These are phyloP conservation scores for Naganishia sp. DNA, from an alignment of 1,284 basidiomycete species.

Conservation along the genomic window DNA sequence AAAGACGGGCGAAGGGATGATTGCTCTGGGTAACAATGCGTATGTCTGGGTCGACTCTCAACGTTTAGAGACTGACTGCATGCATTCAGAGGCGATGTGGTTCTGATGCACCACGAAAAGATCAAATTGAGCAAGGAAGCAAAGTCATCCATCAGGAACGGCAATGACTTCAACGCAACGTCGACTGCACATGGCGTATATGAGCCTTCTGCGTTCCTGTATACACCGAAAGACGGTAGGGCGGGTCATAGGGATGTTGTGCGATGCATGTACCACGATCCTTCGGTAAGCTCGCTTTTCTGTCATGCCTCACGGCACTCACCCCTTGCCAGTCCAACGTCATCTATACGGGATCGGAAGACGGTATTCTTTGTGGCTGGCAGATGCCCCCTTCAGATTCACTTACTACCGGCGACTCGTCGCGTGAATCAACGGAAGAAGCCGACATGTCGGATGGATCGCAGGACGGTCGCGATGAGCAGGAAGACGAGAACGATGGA, in stretches of 20 bases:
- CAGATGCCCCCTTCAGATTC: slow-evolving; percentile 36
- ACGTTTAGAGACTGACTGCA: neutral
- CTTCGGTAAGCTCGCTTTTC: slow-evolving; percentile 28
- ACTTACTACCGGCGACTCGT: slow-evolving; percentile 42
- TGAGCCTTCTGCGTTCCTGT: slow-evolving; percentile 47
- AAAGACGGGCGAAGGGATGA: slow-evolving; percentile 43
- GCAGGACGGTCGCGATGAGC: slow-evolving; percentile 46
- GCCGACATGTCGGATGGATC: slow-evolving; percentile 37
- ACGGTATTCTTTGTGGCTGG: slow-evolving; percentile 54
- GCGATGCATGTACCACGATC: slow-evolving; percentile 49
- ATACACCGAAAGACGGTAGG: slow-evolving; percentile 33
- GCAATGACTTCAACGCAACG: neutral
- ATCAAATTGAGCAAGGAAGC: slow-evolving; percentile 6
- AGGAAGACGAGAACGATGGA: slow-evolving; percentile 35
- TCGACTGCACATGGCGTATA: slow-evolving; percentile 34
- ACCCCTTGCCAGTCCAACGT: slow-evolving; percentile 42
- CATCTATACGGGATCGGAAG: slow-evolving; percentile 54
- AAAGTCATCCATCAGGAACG: slow-evolving; percentile 5
- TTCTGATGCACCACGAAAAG: slow-evolving; percentile 45
- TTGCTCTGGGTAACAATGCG: slow-evolving; percentile 49
- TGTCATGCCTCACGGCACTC: neutral
- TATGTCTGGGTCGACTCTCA: slow-evolving; percentile 36
- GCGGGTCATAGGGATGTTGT: slow-evolving; percentile 51
- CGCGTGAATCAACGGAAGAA: slow-evolving; percentile 48
- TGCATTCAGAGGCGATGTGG: slow-evolving; percentile 47